Conservation (phyloP, 805 yeast genomes). For the Candida nanaspora region DNA sequence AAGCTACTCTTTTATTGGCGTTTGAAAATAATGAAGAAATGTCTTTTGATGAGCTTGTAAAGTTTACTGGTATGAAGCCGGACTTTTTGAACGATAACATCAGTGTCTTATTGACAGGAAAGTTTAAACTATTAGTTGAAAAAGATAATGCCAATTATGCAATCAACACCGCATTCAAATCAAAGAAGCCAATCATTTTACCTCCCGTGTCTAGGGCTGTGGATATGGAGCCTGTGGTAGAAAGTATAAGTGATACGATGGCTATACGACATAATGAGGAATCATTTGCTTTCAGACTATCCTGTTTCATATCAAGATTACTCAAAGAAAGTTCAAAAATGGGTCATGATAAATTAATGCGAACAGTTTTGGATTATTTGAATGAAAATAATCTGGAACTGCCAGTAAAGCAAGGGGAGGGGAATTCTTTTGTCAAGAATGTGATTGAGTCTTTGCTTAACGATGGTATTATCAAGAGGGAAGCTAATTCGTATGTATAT, state of each 20-base stretch:
- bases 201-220: constrained; percentile 20
- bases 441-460: constrained; percentile 29
- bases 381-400: neutral
- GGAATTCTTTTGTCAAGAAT: constrained; percentile 15
- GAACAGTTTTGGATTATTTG: constrained; percentile 18
- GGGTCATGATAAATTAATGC: constrained; percentile 23
- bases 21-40: constrained; percentile 19
- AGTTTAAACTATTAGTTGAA: constrained; percentile 21
- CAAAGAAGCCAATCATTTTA: constrained; percentile 6
- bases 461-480: constrained; percentile 27
- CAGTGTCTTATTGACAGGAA: constrained; percentile 24
- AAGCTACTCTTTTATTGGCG: constrained; percentile 32
- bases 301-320: constrained; percentile 6
- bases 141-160: neutral
- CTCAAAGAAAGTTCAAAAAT: constrained; percentile 26
- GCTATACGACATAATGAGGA: neutral
- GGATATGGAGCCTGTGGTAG: constrained; percentile 9
- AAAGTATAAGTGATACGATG: neutral
- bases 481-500: constrained; percentile 6
- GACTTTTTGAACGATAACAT: constrained; percentile 25
- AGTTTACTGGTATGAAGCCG: constrained; percentile 26
- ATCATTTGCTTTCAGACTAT: neutral
- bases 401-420: constrained; percentile 1
- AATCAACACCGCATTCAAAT: neutral
- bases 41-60: constrained; percentile 16